Conservation (phyloP, 768 basidiomycete genomes). For the Phlebiopsis flavidoalba region DNA sequence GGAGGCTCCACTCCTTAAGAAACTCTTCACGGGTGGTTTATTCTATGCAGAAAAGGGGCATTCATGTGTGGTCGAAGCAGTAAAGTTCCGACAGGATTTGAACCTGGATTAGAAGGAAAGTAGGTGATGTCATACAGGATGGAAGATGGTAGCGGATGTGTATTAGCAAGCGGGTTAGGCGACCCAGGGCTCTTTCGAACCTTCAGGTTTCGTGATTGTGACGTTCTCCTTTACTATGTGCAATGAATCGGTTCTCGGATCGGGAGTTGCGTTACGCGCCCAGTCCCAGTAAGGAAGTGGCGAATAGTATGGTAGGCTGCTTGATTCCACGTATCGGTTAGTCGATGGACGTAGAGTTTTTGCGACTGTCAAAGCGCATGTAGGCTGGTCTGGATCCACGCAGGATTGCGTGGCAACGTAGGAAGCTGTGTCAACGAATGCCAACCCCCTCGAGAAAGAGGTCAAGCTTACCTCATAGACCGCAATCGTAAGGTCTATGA, state of each 20-base stretch:
- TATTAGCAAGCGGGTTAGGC: constrained; percentile 32
- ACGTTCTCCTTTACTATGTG: constrained; percentile 25
- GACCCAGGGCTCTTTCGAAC: constrained; percentile 22
- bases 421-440: not conserved
- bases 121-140: constrained; percentile 15
- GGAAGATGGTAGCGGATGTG: constrained; percentile 33
- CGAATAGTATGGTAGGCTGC: constrained; percentile 34
- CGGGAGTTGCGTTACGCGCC: constrained; percentile 35
- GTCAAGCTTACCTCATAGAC: constrained; percentile 33
- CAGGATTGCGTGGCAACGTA: constrained; percentile 40
- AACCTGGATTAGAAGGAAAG: not conserved
- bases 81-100: not conserved
- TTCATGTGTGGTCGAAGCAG: too few species aligned
- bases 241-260: constrained; percentile 33
- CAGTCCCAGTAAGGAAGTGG: constrained; percentile 50
- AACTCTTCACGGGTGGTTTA: not conserved
- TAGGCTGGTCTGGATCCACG: too few species aligned
- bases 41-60: not conserved
- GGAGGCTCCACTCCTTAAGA: not conserved
- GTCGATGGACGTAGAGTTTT: constrained; percentile 28
- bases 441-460: not conserved
- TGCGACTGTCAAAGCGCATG: constrained; percentile 38
- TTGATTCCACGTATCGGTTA: constrained; percentile 22
- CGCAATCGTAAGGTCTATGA: constrained; percentile 49
- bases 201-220: constrained; percentile 28